phyloP scores from a whole-genome alignment of 2,329 filamentous ascomycete genomes.

The Botrytis aclada region DNA sequence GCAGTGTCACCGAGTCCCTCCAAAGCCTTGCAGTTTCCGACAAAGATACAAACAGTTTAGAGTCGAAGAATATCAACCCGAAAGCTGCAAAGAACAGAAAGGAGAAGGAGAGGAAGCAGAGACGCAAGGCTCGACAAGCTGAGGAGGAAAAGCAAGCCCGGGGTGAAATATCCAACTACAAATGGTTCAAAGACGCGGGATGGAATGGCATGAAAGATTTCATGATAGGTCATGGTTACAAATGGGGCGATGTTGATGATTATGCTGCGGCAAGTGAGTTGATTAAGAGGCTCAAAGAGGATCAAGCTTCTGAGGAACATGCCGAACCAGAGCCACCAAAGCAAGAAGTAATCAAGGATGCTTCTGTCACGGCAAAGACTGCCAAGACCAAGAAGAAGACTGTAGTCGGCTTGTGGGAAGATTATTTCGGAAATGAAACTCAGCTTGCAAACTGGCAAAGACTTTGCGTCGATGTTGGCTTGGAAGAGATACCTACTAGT shows the following conservation, averaged over 20 bases:
- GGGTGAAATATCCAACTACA: neutral
- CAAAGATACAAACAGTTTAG: neutral
- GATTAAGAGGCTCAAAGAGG: neutral
- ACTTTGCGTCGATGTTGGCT: slow-evolving; percentile 45
- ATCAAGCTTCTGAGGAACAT: slow-evolving; percentile 2
- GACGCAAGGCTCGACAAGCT: neutral
- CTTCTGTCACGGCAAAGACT: neutral
- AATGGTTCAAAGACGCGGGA: neutral
- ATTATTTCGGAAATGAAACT: slow-evolving; percentile 30
- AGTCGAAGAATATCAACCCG: neutral
- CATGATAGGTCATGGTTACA: neutral
- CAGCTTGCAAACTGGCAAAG: slow-evolving; percentile 45
- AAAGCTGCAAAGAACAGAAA: neutral
- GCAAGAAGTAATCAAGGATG: neutral
- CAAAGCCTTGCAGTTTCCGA: neutral
- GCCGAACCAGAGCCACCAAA: neutral
- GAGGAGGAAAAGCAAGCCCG: neutral
- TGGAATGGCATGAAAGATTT: slow-evolving; percentile 1
- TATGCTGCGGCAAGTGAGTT: neutral
- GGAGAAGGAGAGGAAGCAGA: neutral
- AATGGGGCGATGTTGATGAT: neutral
- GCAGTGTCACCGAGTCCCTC: neutral
- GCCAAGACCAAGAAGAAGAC: slow-evolving; percentile 17
- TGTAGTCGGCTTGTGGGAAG: slow-evolving; percentile 13
- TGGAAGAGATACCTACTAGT: slow-evolving; percentile 41